phyloP scores from a whole-genome alignment of 1,284 basidiomycete species.

The Sanghuangporus weigelae region DNA sequence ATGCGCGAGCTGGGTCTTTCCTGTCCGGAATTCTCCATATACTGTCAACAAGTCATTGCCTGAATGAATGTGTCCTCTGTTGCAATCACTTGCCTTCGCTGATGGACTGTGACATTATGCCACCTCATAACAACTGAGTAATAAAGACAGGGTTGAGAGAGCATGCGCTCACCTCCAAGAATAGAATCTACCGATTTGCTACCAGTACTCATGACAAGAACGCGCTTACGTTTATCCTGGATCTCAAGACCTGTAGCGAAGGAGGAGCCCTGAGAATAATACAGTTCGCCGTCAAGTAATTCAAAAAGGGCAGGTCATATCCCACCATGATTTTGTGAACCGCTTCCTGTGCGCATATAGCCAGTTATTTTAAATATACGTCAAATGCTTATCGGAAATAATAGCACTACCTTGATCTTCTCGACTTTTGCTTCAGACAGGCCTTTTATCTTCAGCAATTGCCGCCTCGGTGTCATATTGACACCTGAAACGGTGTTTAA shows the following conservation, averaged over 20 bases:
- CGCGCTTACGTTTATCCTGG: slow-evolving; percentile 76
- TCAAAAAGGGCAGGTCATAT: slow-evolving; percentile 10
- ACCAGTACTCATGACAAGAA: slow-evolving; percentile 80
- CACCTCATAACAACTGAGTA: slow-evolving; percentile 43
- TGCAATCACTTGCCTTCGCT: slow-evolving; percentile 60
- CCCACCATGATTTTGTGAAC: slow-evolving; percentile 76
- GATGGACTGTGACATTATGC: slow-evolving; percentile 86
- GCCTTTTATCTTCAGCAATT: slow-evolving; percentile 89
- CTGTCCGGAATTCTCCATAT: slow-evolving; percentile 78
- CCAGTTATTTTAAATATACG: slow-evolving; percentile 2
- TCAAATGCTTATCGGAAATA: slow-evolving; percentile 6
- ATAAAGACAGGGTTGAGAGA: not conserved
- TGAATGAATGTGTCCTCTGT: not conserved
- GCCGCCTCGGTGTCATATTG: slow-evolving; percentile 81
- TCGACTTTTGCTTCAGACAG: slow-evolving; percentile 92
- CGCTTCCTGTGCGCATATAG: slow-evolving; percentile 60
- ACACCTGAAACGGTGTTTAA: slow-evolving; percentile 79
- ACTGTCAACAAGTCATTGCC: slow-evolving; percentile 35
- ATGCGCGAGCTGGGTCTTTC: slow-evolving; percentile 90
- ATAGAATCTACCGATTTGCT: slow-evolving; percentile 88
- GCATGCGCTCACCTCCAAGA: slow-evolving; percentile 59
- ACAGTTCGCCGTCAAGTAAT: not conserved
- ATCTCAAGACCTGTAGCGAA: slow-evolving; percentile 89
- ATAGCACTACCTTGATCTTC: slow-evolving; percentile 76
- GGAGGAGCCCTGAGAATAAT: slow-evolving; percentile 63